phyloP scores from a whole-genome alignment of 2,329 filamentous ascomycete genomes.

The Chrysoporthe puriensis region DNA sequence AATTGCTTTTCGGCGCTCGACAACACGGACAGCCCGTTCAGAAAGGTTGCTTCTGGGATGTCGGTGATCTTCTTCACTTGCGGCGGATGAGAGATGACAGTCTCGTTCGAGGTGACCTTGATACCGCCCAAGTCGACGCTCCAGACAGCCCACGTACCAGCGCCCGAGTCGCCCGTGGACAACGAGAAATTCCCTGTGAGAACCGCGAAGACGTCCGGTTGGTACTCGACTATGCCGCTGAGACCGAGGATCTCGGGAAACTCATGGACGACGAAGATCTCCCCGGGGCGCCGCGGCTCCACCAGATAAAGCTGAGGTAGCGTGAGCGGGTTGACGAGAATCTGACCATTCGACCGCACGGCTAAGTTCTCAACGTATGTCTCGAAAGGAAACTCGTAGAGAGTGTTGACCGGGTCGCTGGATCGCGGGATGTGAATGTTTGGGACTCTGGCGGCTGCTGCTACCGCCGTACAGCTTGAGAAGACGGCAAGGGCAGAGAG shows the following conservation, averaged over 20 bases:
- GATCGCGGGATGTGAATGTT: not conserved
- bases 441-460: not conserved
- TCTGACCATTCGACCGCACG: constrained; percentile 40
- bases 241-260: constrained; percentile 35
- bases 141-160: constrained; percentile 33
- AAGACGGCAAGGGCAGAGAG: constrained; percentile 2
- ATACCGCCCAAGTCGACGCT: constrained; percentile 32
- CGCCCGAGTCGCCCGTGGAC: constrained; percentile 22
- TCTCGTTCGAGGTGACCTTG: constrained; percentile 30
- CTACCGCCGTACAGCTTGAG: not conserved
- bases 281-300: constrained; percentile 33
- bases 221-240: constrained; percentile 42
- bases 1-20: constrained; percentile 27
- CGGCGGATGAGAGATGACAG: constrained; percentile 19
- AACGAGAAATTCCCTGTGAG: constrained; percentile 34
- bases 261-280: constrained; percentile 35
- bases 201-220: constrained; percentile 40
- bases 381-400: constrained; percentile 25
- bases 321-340: constrained; percentile 40
- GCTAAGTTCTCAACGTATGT: constrained; percentile 41
- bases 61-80: constrained; percentile 31
- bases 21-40: constrained; percentile 35
- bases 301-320: constrained; percentile 40
- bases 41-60: constrained; percentile 33
- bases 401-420: not conserved